phyloP scores from a whole-genome alignment of 2,329 filamentous ascomycete species.

The Akanthomyces muscarius region DNA sequence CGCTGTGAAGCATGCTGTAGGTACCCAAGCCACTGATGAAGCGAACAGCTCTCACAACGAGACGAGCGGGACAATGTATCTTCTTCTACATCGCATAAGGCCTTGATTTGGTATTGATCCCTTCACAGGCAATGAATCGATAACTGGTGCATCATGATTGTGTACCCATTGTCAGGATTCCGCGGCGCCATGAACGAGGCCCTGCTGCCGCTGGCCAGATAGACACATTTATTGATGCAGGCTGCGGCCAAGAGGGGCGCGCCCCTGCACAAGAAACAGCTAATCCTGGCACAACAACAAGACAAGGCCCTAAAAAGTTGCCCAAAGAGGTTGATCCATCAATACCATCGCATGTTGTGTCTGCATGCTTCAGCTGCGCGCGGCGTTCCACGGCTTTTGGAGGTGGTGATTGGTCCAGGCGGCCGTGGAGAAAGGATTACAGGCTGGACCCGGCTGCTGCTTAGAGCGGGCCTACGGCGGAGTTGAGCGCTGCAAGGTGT shows the following conservation, averaged over 20 bases:
- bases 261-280: background rate
- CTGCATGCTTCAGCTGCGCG: background rate
- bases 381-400: background rate
- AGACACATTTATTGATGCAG: background rate
- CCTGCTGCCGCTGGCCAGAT: background rate
- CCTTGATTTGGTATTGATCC: too few relatives aligned
- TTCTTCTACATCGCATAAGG: too few relatives aligned
- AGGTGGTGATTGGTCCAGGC: background rate
- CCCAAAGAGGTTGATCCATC: conserved; percentile 2
- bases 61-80: too few relatives aligned
- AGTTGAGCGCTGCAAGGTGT: too few relatives aligned
- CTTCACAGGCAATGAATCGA: too few relatives aligned
- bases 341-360: background rate
- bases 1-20: background rate
- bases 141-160: too few relatives aligned
- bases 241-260: background rate
- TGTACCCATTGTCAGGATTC: background rate
- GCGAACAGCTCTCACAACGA: background rate
- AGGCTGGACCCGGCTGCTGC: too few relatives aligned
- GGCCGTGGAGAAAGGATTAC: too few relatives aligned
- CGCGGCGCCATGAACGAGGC: background rate
- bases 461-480: too few relatives aligned
- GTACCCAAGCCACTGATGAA: background rate
- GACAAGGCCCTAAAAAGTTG: conserved; percentile 6
- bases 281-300: background rate